Evolutionary conservation across 805 yeast genomes (phyloP), one percentile per base, ranked within the genome.

Genomic region (Starmerella bombicola): DNA sequence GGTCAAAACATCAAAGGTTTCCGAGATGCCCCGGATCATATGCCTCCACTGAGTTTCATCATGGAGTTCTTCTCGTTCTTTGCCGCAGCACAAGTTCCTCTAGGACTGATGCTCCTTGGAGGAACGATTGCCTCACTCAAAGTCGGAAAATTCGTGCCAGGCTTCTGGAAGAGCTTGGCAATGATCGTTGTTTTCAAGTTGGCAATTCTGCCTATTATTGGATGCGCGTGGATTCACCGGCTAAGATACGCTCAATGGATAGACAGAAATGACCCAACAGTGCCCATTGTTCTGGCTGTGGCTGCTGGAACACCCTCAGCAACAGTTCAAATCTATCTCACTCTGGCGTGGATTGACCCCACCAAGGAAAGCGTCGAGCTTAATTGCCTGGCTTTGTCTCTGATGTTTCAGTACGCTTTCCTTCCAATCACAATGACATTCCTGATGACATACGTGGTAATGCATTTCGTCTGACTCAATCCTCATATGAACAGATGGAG

Each of bases 11-110:
- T 57, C 18, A 63, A 62, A 16, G 59, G 69, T 45, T 68, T 85
- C 22, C 79, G 72, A 6, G 53, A 70, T 37, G 96, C 96, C 0
- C 97, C 97, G 0, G 97, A 88, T 59, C 66, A 68, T 1, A 66
- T 68, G 41, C 96, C 96, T 0, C 86, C 93, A 0, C 65, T 88
- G 23, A 83, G 83, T 26, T 86, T 86, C 49, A 41, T 86, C 4
- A 80, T 88, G 74, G 95, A 88, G 55, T 74, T 78, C 49, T 68
- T 88, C 0, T 56, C 72, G 2, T 88, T 88, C 55, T 64, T 88
- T 6, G 95, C 95, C 0, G 74, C 74, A 21, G 95, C 95, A 0
- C 74, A 81, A 37, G 94, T 88, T 25, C 97, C 96, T 1, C 60
- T 83, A 43, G 97, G 96, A 0, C 64, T 88, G 45, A 57, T 83